Conservation (phyloP, 345 rosid species). For the Triadica sebifera region DNA sequence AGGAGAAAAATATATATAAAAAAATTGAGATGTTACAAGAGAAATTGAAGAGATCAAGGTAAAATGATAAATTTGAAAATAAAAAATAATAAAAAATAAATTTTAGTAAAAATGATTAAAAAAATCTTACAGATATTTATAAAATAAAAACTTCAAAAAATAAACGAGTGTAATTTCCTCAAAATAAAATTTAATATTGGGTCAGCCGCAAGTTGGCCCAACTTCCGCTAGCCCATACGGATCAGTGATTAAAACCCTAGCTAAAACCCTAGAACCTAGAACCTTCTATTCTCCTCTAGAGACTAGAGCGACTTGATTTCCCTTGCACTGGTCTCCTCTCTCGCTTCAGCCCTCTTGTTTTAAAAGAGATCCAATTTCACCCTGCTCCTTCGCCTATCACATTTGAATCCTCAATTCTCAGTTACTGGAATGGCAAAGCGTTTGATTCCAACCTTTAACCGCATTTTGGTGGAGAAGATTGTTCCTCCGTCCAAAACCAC, state of each 20-base stretch:
- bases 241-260: conserved; percentile 8
- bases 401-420: background rate
- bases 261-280: conserved; percentile 23
- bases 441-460: conserved; percentile 63
- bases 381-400: too few species aligned
- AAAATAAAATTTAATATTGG: background rate
- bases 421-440: conserved; percentile 65
- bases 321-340: background rate
- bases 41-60: too few species aligned
- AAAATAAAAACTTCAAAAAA: too few species aligned
- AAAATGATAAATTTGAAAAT: too few species aligned
- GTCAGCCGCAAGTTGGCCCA: background rate
- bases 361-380: background rate
- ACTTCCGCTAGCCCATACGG: background rate
- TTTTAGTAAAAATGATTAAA: too few species aligned
- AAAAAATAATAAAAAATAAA: too few species aligned
- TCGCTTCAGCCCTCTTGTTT: background rate
- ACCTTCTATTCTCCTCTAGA: conserved; percentile 15
- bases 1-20: too few species aligned
- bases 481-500: conserved; percentile 75
- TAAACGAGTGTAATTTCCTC: too few species aligned
- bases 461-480: conserved; percentile 73
- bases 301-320: background rate
- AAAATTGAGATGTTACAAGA: too few species aligned
- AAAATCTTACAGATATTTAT: too few species aligned